Percentiles rank a stretch among this genome's conserved stretches.
phyloP scores from a whole-genome alignment of 2,329 filamentous ascomycete genomes.

The Rutstroemia sp. region DNA sequence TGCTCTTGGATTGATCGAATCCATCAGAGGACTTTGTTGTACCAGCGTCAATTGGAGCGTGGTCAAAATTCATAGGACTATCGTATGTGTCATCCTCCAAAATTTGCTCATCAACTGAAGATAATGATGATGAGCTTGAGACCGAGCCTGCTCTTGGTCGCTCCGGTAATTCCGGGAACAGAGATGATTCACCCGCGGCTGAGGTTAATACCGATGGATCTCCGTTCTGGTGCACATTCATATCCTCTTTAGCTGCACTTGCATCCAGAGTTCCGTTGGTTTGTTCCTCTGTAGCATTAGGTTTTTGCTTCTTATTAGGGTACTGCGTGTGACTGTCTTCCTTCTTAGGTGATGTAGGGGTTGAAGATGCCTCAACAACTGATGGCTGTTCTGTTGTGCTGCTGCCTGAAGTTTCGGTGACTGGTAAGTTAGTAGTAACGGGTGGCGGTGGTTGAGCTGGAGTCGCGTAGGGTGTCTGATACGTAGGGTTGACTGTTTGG shows the following conservation, averaged over 20 bases:
- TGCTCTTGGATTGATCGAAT: conserved; percentile 1
- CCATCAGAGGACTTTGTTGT: conserved; percentile 3
- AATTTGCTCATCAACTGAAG: conserved; percentile 30
- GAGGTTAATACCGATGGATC: neutral
- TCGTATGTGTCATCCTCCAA: conserved; percentile 13
- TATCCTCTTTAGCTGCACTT: neutral
- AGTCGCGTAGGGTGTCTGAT: conserved; percentile 6
- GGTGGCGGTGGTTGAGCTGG: conserved; percentile 1
- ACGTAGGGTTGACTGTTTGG: conserved; percentile 13
- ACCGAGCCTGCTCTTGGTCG: conserved; percentile 20
- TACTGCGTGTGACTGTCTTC: conserved; percentile 14
- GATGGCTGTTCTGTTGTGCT: neutral
- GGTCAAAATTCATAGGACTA: conserved; percentile 10
- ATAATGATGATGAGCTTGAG: conserved; percentile 32
- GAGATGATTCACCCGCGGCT: neutral
- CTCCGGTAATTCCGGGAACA: conserved; percentile 1
- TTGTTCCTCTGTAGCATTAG: conserved; percentile 15
- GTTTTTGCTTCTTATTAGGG: conserved; percentile 23
- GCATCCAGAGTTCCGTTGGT: conserved; percentile 14
- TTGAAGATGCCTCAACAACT: conserved; percentile 3
- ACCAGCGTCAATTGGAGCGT: conserved; percentile 6
- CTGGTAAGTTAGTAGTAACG: neutral
- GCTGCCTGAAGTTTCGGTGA: neutral
- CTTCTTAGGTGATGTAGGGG: conserved; percentile 15
- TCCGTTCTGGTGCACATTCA: conserved; percentile 6